Conservation (phyloP, 768 basidiomycete genomes). For the Termitomyces sp. region DNA sequence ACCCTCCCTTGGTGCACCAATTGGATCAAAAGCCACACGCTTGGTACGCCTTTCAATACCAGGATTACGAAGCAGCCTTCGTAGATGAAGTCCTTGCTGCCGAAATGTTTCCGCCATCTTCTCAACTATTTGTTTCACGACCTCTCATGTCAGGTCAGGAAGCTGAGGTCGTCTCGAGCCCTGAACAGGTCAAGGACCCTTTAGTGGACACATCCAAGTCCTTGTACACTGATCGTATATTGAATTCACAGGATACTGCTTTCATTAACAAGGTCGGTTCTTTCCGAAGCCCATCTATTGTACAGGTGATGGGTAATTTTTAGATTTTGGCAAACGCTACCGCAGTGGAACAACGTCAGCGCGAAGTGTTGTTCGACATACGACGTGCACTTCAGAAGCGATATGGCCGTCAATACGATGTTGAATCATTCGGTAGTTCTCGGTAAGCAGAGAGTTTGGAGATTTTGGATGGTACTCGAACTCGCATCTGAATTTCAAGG, state of each 20-base stretch:
- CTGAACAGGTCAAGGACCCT: neutral
- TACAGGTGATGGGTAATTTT: neutral
- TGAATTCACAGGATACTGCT: neutral
- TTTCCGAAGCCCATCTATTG: neutral
- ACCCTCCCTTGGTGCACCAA: neutral
- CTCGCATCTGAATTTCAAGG: constrained; percentile 9
- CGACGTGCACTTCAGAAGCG: constrained; percentile 18
- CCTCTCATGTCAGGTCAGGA: neutral
- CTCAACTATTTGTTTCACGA: neutral
- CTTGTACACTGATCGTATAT: neutral
- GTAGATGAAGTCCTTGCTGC: neutral
- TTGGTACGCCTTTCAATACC: neutral
- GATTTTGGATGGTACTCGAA: no score
- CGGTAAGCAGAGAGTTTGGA: constrained; percentile 13
- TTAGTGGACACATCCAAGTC: neutral
- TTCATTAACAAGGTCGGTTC: neutral
- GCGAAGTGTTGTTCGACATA: constrained; percentile 11
- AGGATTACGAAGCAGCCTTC: neutral
- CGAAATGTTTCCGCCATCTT: neutral
- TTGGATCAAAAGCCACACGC: neutral
- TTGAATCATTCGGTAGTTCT: constrained; percentile 46
- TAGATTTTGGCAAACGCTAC: neutral
- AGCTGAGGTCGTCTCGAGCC: neutral
- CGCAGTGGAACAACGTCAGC: neutral
- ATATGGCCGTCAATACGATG: constrained; percentile 28